Base-by-base conservation (phyloP, 768 basidiomycete species). In the Russula emetica region DNA sequence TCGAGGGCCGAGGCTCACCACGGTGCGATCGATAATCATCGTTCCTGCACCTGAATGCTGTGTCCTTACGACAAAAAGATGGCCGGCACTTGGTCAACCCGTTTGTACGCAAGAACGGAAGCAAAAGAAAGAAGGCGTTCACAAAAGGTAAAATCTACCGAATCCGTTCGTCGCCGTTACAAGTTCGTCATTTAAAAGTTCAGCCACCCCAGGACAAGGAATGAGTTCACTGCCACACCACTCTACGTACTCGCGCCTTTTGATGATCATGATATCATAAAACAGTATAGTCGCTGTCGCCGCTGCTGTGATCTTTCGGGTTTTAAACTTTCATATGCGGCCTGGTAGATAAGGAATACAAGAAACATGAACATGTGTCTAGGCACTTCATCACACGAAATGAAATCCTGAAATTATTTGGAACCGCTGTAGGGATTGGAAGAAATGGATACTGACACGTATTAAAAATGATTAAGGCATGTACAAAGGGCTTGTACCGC, bases 51-150 rank as follows among this genome's bases (percentile, higher is more conserved):
- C 62, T 53, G 57, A 28, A 38, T 45, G 51, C 57, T 54, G 62
- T 53, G 49, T 52, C 22, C 13, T 3, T 20, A 49, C 58, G 57
- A 52, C 62, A 63, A 64, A 55, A 32, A 9, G 38, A 36, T 16
- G 7, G 57, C 32, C 52, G 16, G n/a, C 28, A n/a, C 52, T 55
- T 59, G n/a, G n/a, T n/a, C n/a, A n/a, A n/a, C n/a, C n/a, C n/a
- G n/a, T n/a, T n/a, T n/a, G n/a, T n/a, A 60, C 53, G 58, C 58
- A 55, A 59, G 53, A 47, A 32, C 45, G 52, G 63, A 59, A 54
- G 52, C 20, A 22, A 18, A 55, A 49, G 16, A 40, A 55, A 32
- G 51, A 54, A 38, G 58, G 16, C 5, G 14, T 44, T n/a, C 20
- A 9, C 28, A 30, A 52, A 60, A 54, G 63, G 55, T 22, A 63